phyloP scores from a whole-genome alignment of 2,329 filamentous ascomycete genomes.

The Diaporthe vexans region DNA sequence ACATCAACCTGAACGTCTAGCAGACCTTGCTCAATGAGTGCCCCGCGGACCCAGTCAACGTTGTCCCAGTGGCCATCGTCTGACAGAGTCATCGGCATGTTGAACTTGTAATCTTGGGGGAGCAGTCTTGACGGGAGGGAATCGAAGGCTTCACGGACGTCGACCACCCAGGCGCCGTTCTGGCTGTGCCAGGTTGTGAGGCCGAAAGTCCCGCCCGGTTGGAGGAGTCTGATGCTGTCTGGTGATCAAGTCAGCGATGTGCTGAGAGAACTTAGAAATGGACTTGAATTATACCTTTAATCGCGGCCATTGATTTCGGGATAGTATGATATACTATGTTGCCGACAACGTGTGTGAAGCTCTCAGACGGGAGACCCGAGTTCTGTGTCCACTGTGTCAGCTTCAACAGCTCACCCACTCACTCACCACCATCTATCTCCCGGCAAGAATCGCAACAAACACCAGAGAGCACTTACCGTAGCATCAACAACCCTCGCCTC shows the following conservation, averaged over 20 bases:
- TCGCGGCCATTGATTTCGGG: conserved; percentile 46
- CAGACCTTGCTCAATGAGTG: conserved; percentile 55
- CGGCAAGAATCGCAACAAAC: background rate
- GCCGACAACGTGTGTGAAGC: conserved; percentile 47
- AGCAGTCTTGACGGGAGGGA: conserved; percentile 57
- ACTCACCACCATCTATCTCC: background rate
- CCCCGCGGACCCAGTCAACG: conserved; percentile 54
- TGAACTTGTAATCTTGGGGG: conserved; percentile 47
- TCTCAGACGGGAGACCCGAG: conserved; percentile 42
- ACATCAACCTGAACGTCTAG: conserved; percentile 54
- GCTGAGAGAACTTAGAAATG: background rate
- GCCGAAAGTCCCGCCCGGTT: conserved; percentile 56
- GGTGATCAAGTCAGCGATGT: background rate
- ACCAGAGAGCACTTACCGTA: conserved; percentile 52
- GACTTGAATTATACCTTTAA: conserved; percentile 44
- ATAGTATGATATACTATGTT: conserved; percentile 49
- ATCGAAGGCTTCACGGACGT: conserved; percentile 56
- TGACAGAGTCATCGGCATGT: conserved; percentile 57
- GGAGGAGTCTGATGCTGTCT: conserved; percentile 56
- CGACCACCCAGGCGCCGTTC: conserved; percentile 53
- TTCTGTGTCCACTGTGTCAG: conserved; percentile 42
- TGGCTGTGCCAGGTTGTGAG: conserved; percentile 53
- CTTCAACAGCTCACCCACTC: background rate
- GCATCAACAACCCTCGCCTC: conserved; percentile 61
- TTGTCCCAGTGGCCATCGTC: conserved; percentile 56